phyloP scores from a whole-genome alignment of 108 stramenopile genomes.

The Cylindrotheca closterium region DNA sequence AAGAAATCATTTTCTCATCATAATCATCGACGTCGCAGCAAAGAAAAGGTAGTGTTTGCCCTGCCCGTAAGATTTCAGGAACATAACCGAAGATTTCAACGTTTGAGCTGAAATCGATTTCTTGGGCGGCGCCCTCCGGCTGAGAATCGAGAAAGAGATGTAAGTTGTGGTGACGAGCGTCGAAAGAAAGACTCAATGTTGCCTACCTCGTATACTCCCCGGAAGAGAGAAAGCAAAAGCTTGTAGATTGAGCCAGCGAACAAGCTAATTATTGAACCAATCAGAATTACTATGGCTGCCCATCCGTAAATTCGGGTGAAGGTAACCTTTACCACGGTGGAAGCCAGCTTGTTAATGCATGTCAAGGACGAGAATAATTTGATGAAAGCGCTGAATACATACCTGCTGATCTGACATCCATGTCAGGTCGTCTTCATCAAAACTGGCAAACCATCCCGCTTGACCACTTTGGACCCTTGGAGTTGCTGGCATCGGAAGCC shows the following conservation, averaged over 20 bases:
- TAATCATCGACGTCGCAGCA: conserved; percentile 66
- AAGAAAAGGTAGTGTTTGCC: conserved; percentile 65
- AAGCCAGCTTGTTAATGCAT: no score
- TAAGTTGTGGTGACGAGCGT: background rate
- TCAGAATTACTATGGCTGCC: conserved; percentile 32
- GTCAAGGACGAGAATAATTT: no score
- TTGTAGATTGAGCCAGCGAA: conserved; percentile 31
- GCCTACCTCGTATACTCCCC: conserved; percentile 45
- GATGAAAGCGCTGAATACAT: no score
- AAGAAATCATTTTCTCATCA: conserved; percentile 63
- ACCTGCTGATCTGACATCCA: conserved; percentile 68
- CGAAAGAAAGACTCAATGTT: conserved; percentile 3
- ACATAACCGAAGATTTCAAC: conserved; percentile 61
- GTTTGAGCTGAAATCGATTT: conserved; percentile 68
- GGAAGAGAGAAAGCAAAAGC: conserved; percentile 36
- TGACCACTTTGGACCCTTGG: conserved; percentile 25
- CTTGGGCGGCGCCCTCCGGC: conserved; percentile 50
- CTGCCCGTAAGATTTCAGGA: conserved; percentile 53
- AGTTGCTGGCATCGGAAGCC: conserved; percentile 53
- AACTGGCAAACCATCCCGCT: conserved; percentile 1
- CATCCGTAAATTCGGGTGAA: conserved; percentile 56
- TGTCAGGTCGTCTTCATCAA: conserved; percentile 13
- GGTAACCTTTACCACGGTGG: no score
- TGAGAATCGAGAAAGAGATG: conserved; percentile 12
- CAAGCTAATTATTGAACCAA: conserved; percentile 38